Percentiles rank a stretch among this genome's conserved stretches.
phyloP scores from a whole-genome alignment of 2,329 filamentous ascomycete species.

The Penicillium capsulatum region DNA sequence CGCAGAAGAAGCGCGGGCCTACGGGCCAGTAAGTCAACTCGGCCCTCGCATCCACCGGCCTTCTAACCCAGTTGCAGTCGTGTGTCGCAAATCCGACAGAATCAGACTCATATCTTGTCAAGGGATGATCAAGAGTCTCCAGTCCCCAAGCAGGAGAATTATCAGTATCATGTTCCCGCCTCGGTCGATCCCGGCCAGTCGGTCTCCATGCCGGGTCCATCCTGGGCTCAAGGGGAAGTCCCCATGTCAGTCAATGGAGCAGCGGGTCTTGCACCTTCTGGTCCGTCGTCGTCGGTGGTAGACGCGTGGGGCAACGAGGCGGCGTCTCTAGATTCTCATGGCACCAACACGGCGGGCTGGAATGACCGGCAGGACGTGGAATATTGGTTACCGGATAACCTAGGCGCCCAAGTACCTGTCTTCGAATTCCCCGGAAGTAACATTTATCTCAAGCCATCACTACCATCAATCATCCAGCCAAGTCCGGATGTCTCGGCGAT shows the following conservation, averaged over 20 bases:
- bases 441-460: conserved; percentile 33
- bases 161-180: conserved; percentile 23
- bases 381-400: conserved; percentile 35
- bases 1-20: conserved; percentile 42
- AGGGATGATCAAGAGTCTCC: conserved; percentile 16
- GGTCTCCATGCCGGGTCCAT: conserved; percentile 18
- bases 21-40: conserved; percentile 34
- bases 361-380: conserved; percentile 30
- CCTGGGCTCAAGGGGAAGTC: conserved; percentile 19
- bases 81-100: conserved; percentile 37
- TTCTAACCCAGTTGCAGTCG: conserved; percentile 26
- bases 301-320: conserved; percentile 23
- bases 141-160: conserved; percentile 16
- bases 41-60: conserved; percentile 1
- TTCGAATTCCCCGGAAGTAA: conserved; percentile 34
- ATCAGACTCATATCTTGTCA: conserved; percentile 27
- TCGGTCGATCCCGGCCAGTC: conserved; percentile 18
- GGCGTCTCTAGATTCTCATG: conserved; percentile 20
- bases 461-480: conserved; percentile 33
- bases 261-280: conserved; percentile 16
- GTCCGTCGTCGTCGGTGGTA: conserved; percentile 16
- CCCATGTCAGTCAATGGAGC: conserved; percentile 22
- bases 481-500: conserved; percentile 20
- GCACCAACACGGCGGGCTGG: conserved; percentile 23
- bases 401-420: conserved; percentile 33